Base-by-base conservation (phyloP, 495 filamentous ascomycete genomes). In the Hypoxylon crocopeplum region DNA sequence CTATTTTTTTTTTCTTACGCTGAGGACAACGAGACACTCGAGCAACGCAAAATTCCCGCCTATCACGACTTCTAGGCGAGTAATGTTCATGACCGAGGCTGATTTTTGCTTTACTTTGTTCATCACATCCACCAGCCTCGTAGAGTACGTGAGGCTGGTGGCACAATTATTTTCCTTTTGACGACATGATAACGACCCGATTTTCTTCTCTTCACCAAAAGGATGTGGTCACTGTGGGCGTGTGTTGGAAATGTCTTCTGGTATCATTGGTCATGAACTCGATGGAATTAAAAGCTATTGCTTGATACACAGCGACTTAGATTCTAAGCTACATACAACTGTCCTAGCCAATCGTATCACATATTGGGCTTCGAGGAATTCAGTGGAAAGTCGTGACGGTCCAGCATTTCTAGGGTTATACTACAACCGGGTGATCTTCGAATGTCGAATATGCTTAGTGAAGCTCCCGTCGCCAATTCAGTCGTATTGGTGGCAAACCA, bases 261-360 rank as follows among this genome's bases (percentile, higher is more conserved):
- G 72, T 73, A 69, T 72, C 72, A 59, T 73, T 70, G 63, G 72
- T 69, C 61, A 73, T 63, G 69, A 74, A 59, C 70, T 66, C 56
- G 59, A 64, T 61, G 65, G 56, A 67, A 62, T 67, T 70, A 74
- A 73, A 69, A 69, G 62, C 62, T 59, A 57, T 59, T 62, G 50
- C 56, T 62, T 68, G 60, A 69, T 68, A 69, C 67, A 72, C 62
- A 68, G 59, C 66, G 52, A 69, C 55, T 68, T 70, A 70, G 68
- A 70, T 59, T 50, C 64, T 68, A 61, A 68, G 65, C 68, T 70
- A 66, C 68, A 70, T 66, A 68, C 68, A 68, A 59, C 63, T 68
- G 46, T 59, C 45, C 54, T 56, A 58, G 59, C 57, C 61, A 70
- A 64, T 64, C 48, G 55, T 64, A 64, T 56, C 49, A 59, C 61